Base-by-base conservation (phyloP, 257 asterid species). In the Agastache rugosa region DNA sequence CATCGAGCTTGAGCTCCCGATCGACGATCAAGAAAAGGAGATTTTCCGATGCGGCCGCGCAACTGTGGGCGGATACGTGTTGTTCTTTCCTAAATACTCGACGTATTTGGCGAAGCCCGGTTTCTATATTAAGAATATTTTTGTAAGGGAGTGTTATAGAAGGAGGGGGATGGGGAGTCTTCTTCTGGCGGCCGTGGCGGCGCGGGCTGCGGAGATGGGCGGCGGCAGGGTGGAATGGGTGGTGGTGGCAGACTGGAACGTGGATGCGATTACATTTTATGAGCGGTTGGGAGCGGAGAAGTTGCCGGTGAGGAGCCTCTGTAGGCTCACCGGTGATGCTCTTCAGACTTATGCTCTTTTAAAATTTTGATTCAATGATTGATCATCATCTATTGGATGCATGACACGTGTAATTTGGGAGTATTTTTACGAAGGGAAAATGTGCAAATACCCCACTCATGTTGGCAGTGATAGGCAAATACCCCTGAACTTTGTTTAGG, bases 201-300 rank as follows among this genome's bases (percentile, higher is more conserved):
- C 79, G n/a, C 92, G 83, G 83, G 98, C 96, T 50, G 96, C 96
- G 48, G 85, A 80, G 82, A 87, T 91, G 94, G 96, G 93, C 34
- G 84, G 84, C 25, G 94, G 93, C 17, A 84, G 96, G 44, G 96
- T 93, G 80, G 98, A 93, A 69, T 91, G 97, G 98, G 96, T 88
- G 74, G 96, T 88, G 74, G 97, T 91, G 66, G 83, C 89, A 42
- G 96, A 91, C 41, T 89, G 97, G 97, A 93, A 93, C 41, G 80
- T 61, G 63, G 88, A 84, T 71, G 97, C 97, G 22, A 81, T 91
- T 0, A 55, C 54, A 42, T 93, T 93, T 63, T 93, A 90, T 41
- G 91, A 90, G 87, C 81, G 83, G 78, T 86, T 91, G 90, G 96
- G 96, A 22, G 96, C 97, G 17, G 65, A 88, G 78, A 39, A 88